Percentiles rank a stretch among this genome's conserved stretches.
phyloP scores from a whole-genome alignment of 2,329 filamentous ascomycete species.

The Aureobasidium sp. region DNA sequence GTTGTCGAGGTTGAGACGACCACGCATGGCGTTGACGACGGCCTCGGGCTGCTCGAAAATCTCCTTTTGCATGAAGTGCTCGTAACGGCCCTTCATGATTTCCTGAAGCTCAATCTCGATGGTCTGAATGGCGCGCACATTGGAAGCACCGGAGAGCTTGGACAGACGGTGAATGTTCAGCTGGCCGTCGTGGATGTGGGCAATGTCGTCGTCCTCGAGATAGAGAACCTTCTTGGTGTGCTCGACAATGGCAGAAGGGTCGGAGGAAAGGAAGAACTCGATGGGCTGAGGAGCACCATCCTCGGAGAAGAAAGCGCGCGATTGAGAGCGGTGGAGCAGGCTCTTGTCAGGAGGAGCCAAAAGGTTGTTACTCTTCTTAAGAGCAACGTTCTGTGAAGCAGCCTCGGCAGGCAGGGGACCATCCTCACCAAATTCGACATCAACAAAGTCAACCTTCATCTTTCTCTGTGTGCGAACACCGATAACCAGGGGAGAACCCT shows the following conservation, averaged over 20 bases:
- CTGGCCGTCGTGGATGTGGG: conserved; percentile 97
- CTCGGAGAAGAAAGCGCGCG: conserved; percentile 96
- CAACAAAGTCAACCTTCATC: conserved; percentile 99
- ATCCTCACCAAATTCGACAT: conserved; percentile 93
- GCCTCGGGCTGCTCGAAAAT: conserved; percentile 99
- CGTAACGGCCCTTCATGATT: conserved; percentile 99
- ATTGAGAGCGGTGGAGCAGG: conserved; percentile 95
- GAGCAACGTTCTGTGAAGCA: conserved; percentile 89
- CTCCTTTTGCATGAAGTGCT: conserved; percentile 99
- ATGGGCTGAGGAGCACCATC: conserved; percentile 96
- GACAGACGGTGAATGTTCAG: conserved; percentile 97
- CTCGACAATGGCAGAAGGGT: conserved; percentile 96
- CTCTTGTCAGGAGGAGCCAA: conserved; percentile 94
- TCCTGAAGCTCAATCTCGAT: conserved; percentile 98
- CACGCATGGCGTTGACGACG: conserved; percentile 99
- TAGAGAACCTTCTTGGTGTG: conserved; percentile 99
- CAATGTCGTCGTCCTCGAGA: conserved; percentile 98
- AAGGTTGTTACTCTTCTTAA: conserved; percentile 70
- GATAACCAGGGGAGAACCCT: conserved; percentile 95
- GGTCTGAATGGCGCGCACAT: conserved; percentile 96
- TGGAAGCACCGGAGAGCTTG: conserved; percentile 93
- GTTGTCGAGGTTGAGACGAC: conserved; percentile 87
- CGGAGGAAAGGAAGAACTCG: conserved; percentile 98
- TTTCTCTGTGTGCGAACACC: conserved; percentile 95
- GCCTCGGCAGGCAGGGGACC: conserved; percentile 83